Percentiles rank a stretch among this genome's conserved stretches.
Evolutionary conservation across 73 alveolate genomes (phyloP).

Genomic region (Diophrys sp.): DNA sequence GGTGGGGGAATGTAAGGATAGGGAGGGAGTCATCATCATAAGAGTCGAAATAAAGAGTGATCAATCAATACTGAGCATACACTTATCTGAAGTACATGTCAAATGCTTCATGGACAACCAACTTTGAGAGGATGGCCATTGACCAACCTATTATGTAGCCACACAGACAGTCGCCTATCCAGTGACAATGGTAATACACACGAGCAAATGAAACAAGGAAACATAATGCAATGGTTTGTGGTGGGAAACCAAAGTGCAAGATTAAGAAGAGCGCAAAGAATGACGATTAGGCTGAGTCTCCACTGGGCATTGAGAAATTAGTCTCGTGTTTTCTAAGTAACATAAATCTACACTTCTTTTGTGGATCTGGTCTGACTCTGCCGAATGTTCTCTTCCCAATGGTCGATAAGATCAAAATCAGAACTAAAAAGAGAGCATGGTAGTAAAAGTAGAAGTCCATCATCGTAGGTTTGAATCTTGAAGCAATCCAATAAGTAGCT

Average conservation of each 20-base stretch:
- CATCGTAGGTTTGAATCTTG: neutral
- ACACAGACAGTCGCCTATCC: conserved; percentile 74
- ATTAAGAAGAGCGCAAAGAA: neutral
- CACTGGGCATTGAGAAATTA: neutral
- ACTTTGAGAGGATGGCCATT: neutral
- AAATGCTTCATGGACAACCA: neutral
- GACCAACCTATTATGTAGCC: conserved; percentile 73
- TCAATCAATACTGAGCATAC: too few species aligned
- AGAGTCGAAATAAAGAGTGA: too few species aligned
- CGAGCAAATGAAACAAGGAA: conserved; percentile 64
- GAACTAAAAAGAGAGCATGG: neutral
- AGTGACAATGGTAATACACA: conserved; percentile 79
- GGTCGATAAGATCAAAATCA: neutral
- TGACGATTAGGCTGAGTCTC: neutral
- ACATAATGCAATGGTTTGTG: neutral
- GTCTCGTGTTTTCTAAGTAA: neutral
- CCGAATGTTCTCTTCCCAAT: neutral
- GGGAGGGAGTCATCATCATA: too few species aligned
- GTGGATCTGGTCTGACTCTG: neutral
- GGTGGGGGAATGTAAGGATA: too few species aligned
- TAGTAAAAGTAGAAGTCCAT: too few species aligned
- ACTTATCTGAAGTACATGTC: neutral
- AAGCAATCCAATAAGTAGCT: neutral
- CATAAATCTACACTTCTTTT: neutral
- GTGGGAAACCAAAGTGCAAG: neutral